Conservation (phyloP, 1,284 basidiomycete genomes). For the Uromyces viciae-fabae region DNA sequence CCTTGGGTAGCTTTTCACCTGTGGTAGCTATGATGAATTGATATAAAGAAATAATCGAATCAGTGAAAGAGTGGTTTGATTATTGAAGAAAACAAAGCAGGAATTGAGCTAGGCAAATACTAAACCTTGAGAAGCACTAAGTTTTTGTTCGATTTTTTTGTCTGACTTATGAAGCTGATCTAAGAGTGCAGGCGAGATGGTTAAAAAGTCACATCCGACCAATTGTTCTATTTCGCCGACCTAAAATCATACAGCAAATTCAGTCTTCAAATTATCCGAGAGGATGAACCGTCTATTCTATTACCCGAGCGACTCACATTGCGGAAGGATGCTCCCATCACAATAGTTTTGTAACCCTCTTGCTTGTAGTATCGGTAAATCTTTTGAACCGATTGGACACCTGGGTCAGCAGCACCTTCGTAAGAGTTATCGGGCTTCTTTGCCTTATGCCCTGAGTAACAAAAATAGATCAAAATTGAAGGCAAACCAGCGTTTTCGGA, state of each 20-base stretch:
- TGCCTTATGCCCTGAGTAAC: constrained; percentile 86
- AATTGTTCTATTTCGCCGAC: constrained; percentile 85
- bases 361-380: constrained; percentile 99
- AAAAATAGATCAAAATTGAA: neutral
- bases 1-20: constrained; percentile 69
- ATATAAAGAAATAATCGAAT: neutral
- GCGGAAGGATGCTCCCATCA: constrained; percentile 99
- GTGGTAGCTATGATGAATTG: constrained; percentile 1
- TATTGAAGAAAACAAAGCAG: neutral
- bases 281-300: neutral
- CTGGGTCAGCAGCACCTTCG: constrained; percentile 86
- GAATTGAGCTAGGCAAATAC: constrained; percentile 44
- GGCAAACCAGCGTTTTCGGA: neutral
- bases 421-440: constrained; percentile 72
- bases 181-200: constrained; percentile 83
- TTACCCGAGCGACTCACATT: constrained; percentile 64
- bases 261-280: neutral
- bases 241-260: neutral
- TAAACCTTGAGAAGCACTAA: constrained; percentile 68
- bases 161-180: constrained; percentile 80
- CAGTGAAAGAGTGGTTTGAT: neutral
- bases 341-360: constrained; percentile 95
- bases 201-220: constrained; percentile 94
- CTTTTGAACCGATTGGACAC: constrained; percentile 88
- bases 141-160: constrained; percentile 75